These are phyloP conservation scores for Blastocladiella emersonii DNA, from an alignment of 371 early-diverging fungal species.

Conservation along the genomic window DNA sequence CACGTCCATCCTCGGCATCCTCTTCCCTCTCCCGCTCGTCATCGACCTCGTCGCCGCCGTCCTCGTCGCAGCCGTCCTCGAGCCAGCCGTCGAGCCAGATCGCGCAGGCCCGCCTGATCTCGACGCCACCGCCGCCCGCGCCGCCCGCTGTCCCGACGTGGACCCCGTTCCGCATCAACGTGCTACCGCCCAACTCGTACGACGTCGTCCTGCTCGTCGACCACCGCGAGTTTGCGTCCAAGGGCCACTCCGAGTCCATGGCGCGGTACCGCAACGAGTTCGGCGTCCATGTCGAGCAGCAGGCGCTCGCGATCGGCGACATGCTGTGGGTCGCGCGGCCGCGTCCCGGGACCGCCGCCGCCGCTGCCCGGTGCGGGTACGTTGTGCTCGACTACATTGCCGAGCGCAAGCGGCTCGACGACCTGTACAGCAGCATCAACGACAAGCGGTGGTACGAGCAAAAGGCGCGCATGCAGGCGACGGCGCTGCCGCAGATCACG, in stretches of 20 bases:
- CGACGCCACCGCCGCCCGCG: neutral
- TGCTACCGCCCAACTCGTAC: conserved; percentile 33
- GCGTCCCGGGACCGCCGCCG: conserved; percentile 5
- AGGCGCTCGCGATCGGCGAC: conserved; percentile 71
- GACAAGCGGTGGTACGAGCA: conserved; percentile 94
- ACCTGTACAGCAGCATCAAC: conserved; percentile 77
- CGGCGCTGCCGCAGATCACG: conserved; percentile 49
- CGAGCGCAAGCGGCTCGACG: conserved; percentile 90
- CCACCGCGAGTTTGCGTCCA: conserved; percentile 45
- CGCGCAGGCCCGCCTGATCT: too few species aligned
- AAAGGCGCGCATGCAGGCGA: conserved; percentile 40
- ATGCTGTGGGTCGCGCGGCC: conserved; percentile 72
- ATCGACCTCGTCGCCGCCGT: too few species aligned
- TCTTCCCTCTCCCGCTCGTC: too few species aligned
- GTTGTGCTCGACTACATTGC: conserved; percentile 69
- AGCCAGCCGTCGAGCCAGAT: too few species aligned
- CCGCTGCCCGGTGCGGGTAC: conserved; percentile 25
- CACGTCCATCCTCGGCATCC: too few species aligned
- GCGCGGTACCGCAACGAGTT: conserved; percentile 37
- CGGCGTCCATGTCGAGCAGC: conserved; percentile 38
- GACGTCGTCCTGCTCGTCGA: conserved; percentile 68
- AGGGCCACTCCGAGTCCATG: conserved; percentile 28
- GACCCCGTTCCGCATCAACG: neutral
- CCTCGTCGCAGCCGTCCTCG: too few species aligned
- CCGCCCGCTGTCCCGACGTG: neutral